Base-by-base conservation (phyloP, 2,329 filamentous ascomycete genomes). In the Stagonosporopsis tanaceti region DNA sequence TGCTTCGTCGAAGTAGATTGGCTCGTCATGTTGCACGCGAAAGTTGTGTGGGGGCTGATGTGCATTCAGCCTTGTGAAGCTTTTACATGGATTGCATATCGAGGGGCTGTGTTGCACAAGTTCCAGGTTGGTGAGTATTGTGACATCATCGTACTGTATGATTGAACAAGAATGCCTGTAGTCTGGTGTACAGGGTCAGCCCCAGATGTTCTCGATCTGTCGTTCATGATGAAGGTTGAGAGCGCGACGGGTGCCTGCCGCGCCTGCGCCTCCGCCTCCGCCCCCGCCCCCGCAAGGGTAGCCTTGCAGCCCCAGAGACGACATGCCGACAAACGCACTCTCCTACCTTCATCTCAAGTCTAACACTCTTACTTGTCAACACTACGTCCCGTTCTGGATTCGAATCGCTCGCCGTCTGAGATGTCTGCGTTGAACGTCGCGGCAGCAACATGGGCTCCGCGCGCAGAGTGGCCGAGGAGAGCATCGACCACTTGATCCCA, bases 401-500 rank as follows among this genome's bases (percentile, higher is more conserved):
- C 41, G 25, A 12, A 5, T 44, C 6, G 27, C 6, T 20, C 17
- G 14, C 39, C 14, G 6, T 41, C 17, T 44, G 41, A 44, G 15
- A 44, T 44, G 41, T n/a, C 27, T 44, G 24, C 17, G n/a, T 27
- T 27, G 41, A 30, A 9, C 6, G 14, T 20, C n/a, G 27, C 41
- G 9, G 41, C 25, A 27, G 15, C 41, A 44, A n/a, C 6, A 44
- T 44, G 41, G 41, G 41, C 41, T 28, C 41, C n/a, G 41, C 41
- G 41, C 41, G 41, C 27, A 44, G 41, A 44, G 41, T 30, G 25
- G 41, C 41, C 15, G 41, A 44, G n/a, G 41, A 44, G 25, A 30
- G 24, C 11, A 44, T 44, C 27, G 25, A 44, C 41, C 41, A 44
- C 17, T 14, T 44, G 15, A 30, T 44, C 17, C 41, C 41, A 6